Percentiles rank a stretch among this genome's conserved stretches.
These are phyloP conservation scores for Tricholoma matsutake DNA, from an alignment of 768 basidiomycete species.

Conservation along the genomic window DNA sequence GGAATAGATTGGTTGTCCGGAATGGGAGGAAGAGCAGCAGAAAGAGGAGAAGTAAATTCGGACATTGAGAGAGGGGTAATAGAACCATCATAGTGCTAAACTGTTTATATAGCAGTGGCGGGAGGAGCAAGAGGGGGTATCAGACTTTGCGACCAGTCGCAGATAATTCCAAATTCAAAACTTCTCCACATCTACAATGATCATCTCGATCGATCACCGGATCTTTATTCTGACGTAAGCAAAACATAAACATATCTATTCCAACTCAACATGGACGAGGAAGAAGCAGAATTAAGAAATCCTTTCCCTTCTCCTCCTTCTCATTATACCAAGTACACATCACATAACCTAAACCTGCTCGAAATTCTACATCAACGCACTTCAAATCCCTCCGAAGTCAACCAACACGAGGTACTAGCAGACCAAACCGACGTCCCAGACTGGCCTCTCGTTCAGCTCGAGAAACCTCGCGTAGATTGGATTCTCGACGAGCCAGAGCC, in stretches of 20 bases:
- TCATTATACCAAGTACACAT: conserved; percentile 75
- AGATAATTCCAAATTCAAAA: no score
- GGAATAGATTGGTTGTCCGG: conserved; percentile 64
- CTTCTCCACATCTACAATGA: no score
- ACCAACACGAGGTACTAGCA: conserved; percentile 60
- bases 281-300: conserved; percentile 75
- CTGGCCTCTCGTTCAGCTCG: conserved; percentile 72
- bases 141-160: no score
- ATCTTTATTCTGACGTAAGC: conserved; percentile 2
- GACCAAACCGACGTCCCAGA: conserved; percentile 77
- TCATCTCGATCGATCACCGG: not conserved
- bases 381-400: conserved; percentile 38
- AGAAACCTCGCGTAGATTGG: conserved; percentile 90
- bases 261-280: conserved; percentile 52
- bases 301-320: conserved; percentile 90
- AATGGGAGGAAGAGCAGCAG: conserved; percentile 36
- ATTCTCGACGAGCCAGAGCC: conserved; percentile 76
- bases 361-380: conserved; percentile 55
- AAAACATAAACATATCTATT: not conserved
- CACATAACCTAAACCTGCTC: conserved; percentile 70
- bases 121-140: not conserved
- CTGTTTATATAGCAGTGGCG: not conserved
- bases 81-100: no score
- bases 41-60: conserved; percentile 29
- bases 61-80: conserved; percentile 25